A percentile compares a stretch with the other conserved stretches of the same genome.
Evolutionary conservation across 352 stramenopile genomes (phyloP).

Genomic region (Globisporangium lucens): DNA sequence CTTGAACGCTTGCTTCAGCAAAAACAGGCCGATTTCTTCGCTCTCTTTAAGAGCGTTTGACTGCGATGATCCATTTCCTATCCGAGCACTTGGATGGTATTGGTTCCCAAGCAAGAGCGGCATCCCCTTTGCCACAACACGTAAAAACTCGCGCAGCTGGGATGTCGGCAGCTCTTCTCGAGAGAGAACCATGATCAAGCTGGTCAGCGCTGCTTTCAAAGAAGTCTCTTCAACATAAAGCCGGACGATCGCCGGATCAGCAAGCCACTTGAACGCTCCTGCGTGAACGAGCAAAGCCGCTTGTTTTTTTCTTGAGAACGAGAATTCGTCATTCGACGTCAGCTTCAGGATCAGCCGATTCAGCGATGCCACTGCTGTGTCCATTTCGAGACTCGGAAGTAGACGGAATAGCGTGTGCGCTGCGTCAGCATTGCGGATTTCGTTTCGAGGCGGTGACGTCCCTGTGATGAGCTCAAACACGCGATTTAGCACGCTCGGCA

Average conservation of each 20-base stretch:
- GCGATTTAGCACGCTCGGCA: constrained; percentile 38
- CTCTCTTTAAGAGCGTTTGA: neutral
- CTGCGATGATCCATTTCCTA: neutral
- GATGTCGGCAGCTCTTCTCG: constrained; percentile 48
- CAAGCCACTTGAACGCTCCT: constrained; percentile 57
- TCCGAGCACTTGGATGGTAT: constrained; percentile 11
- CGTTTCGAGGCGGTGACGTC: constrained; percentile 27
- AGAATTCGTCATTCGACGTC: constrained; percentile 34
- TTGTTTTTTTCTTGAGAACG: constrained; percentile 51
- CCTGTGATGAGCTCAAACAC: constrained; percentile 63
- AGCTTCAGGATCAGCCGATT: constrained; percentile 45
- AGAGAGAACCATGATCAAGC: constrained; percentile 41
- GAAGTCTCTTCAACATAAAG: constrained; percentile 35
- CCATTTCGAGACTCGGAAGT: constrained; percentile 32
- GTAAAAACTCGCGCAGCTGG: constrained; percentile 50
- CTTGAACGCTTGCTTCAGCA: constrained; percentile 45
- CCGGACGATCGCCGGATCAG: constrained; percentile 30
- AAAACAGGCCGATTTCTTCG: constrained; percentile 39
- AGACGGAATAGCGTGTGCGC: constrained; percentile 51
- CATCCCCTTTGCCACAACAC: constrained; percentile 52
- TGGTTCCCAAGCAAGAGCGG: constrained; percentile 34
- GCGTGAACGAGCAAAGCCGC: constrained; percentile 40
- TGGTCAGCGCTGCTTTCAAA: constrained; percentile 31
- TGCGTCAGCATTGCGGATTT: constrained; percentile 59
- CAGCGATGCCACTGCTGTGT: constrained; percentile 29